phyloP scores from a whole-genome alignment of 768 basidiomycete species.

The Lactarius indigo region DNA sequence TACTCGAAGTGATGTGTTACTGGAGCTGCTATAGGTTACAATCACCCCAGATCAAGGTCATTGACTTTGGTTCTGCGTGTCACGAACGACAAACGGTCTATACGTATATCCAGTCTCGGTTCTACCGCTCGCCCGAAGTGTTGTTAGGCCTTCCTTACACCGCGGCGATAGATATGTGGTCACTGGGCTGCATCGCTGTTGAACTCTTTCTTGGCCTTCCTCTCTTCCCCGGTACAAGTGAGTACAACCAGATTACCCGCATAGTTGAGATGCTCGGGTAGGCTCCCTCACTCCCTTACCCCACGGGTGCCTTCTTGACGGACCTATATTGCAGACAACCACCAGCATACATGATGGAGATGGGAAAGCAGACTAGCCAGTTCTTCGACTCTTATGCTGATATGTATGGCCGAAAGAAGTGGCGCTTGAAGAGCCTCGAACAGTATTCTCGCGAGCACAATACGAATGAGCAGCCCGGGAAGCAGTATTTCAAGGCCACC shows the following conservation, averaged over 20 bases:
- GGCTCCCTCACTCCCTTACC: slow-evolving; percentile 32
- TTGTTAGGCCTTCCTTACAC: slow-evolving; percentile 93
- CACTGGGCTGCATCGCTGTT: slow-evolving; percentile 95
- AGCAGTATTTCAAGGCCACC: slow-evolving; percentile 97
- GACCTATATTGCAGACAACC: slow-evolving; percentile 57
- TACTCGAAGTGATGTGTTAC: slow-evolving; percentile 10
- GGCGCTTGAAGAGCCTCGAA: slow-evolving; percentile 84
- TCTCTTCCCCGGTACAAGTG: slow-evolving; percentile 96
- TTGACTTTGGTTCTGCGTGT: slow-evolving; percentile 98
- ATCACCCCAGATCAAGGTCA: slow-evolving; percentile 97
- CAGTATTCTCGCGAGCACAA: slow-evolving; percentile 96
- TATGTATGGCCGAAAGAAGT: slow-evolving; percentile 75
- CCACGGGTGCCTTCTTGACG: slow-evolving; percentile 9
- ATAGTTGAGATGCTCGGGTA: slow-evolving; percentile 99
- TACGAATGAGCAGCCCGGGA: slow-evolving; percentile 94
- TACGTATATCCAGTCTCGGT: slow-evolving; percentile 98
- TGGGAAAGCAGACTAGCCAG: slow-evolving; percentile 90
- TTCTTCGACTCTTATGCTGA: slow-evolving; percentile 87
- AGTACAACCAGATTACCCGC: slow-evolving; percentile 96
- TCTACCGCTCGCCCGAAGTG: slow-evolving; percentile 98
- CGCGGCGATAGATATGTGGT: slow-evolving; percentile 99
- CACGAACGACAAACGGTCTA: slow-evolving; percentile 99
- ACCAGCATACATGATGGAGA: slow-evolving; percentile 89
- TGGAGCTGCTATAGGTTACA: slow-evolving; percentile 58
- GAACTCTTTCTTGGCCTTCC: slow-evolving; percentile 96